Base-by-base conservation (phyloP, 2,329 filamentous ascomycete genomes). In the Hymenoscyphus occultus region DNA sequence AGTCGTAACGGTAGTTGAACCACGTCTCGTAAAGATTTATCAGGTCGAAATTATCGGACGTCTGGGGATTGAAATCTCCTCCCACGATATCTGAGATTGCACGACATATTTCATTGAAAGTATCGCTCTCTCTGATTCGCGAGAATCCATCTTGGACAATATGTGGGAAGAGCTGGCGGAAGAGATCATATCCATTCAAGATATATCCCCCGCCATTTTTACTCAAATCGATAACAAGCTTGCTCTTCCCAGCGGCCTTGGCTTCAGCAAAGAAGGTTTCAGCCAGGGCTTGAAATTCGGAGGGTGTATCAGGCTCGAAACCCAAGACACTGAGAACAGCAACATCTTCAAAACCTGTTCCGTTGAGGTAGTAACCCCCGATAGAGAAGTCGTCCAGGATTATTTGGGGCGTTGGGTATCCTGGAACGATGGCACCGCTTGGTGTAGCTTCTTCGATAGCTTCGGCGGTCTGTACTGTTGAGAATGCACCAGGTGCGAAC, bases 201-300 rank as follows among this genome's bases (percentile, higher is more conserved):
- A 76, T 73, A 56, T 76, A 75, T 0, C 88, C 88, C 48, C 88
- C 88, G 0, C 78, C 79, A 68, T 91, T 91, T 1, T 78, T 80
- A 3, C 83, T 81, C 6, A 90, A 72, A 68, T 91, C 89, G 65
- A 91, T 83, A 39, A 91, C 79, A 5, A 91, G 78, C 73, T 84
- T 87, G 1, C 78, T 84, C 72, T 86, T 87, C 1, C 80, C 79
- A 1, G 77, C 77, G 1, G 74, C 68, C 54, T 80, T 79, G 13
- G 80, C 80, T 51, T 78, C 75, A 0, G 78, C 75, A 16, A 88
- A 77, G 69, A 87, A 79, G 4, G 75, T 63, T 59, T 74, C 61
- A 7, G 63, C 68, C 0, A 74, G 67, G 19, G 64, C 59, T 60
- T 76, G 74, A 51, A 75, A 76, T 62, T 75, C 73, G 7, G 62